These are phyloP conservation scores for Astrothelium subdiscretum DNA, from an alignment of 495 filamentous ascomycete species.

Conservation along the genomic window DNA sequence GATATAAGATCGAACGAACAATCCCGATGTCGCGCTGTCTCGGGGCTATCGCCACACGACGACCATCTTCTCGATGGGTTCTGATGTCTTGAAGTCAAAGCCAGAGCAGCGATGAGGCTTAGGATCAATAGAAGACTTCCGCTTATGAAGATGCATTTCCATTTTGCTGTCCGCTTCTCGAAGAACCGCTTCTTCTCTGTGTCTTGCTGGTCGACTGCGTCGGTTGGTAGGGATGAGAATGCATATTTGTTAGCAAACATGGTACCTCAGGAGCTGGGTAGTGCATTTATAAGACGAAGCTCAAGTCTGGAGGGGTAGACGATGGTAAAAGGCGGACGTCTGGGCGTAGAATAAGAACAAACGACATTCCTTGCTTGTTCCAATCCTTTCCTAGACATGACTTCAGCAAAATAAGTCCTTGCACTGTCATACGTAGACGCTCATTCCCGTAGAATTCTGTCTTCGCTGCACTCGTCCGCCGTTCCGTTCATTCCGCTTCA, in stretches of 20 bases:
- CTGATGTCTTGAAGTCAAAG: background rate
- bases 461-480: background rate
- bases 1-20: conserved; percentile 3
- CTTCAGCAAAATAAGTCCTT: background rate
- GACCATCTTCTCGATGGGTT: background rate
- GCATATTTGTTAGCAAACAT: background rate
- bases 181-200: background rate
- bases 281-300: background rate
- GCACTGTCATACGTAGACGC: background rate
- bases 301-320: background rate
- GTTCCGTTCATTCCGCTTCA: background rate
- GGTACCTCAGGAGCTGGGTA: background rate
- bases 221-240: conserved; percentile 1
- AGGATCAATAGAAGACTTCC: background rate
- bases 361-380: background rate
- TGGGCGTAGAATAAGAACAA: background rate
- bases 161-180: background rate
- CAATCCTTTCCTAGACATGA: background rate
- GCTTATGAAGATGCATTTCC: background rate
- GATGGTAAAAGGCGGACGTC: conserved; percentile 1
- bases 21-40: conserved; percentile 1
- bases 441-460: background rate
- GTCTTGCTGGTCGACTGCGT: background rate
- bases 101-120: background rate
- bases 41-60: background rate